Percentiles rank a stretch among this genome's conserved stretches.
These are phyloP conservation scores for Globisporangium cystogenes DNA, from an alignment of 352 stramenopile species.

Conservation along the genomic window DNA sequence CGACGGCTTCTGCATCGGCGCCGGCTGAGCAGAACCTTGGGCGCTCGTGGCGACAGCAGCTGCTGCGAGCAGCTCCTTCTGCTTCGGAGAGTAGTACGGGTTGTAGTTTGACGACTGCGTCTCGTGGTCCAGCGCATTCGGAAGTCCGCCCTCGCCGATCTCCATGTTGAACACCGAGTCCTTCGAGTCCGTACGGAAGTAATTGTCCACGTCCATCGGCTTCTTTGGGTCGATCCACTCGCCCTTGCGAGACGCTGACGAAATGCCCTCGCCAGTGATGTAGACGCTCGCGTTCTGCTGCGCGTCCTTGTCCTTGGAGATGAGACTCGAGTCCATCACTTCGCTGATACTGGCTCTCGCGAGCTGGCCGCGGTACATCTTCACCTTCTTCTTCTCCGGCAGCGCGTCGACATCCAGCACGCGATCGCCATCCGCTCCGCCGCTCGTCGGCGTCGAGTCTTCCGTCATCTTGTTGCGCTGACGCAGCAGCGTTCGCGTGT, in stretches of 20 bases:
- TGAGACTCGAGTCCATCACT: conserved; percentile 11
- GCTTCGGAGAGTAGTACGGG: conserved; percentile 52
- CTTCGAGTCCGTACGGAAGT: conserved; percentile 48
- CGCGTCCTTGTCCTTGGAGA: conserved; percentile 4
- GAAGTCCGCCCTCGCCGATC: conserved; percentile 19
- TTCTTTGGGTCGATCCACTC: conserved; percentile 18
- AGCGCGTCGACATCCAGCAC: conserved; percentile 41
- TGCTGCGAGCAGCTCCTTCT: conserved; percentile 15
- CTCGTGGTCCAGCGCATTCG: conserved; percentile 18
- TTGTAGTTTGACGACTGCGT: conserved; percentile 31
- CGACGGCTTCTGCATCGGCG: conserved; percentile 5
- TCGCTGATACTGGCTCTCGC: conserved; percentile 35
- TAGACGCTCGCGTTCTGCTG: conserved; percentile 14
- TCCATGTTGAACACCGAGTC: conserved; percentile 46
- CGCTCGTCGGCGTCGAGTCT: conserved; percentile 21
- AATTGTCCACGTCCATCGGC: conserved; percentile 33
- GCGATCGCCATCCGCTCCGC: conserved; percentile 34
- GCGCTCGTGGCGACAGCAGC: neutral
- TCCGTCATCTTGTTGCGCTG: conserved; percentile 79
- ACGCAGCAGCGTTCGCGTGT: conserved; percentile 76
- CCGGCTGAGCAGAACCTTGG: no score
- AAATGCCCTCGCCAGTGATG: conserved; percentile 31
- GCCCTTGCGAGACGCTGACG: conserved; percentile 22
- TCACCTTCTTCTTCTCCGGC: conserved; percentile 82
- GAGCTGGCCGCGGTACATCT: conserved; percentile 35